Evolutionary conservation across 1,139 yeast genomes (phyloP).

Genomic region (Suhomyces bolitotheri): DNA sequence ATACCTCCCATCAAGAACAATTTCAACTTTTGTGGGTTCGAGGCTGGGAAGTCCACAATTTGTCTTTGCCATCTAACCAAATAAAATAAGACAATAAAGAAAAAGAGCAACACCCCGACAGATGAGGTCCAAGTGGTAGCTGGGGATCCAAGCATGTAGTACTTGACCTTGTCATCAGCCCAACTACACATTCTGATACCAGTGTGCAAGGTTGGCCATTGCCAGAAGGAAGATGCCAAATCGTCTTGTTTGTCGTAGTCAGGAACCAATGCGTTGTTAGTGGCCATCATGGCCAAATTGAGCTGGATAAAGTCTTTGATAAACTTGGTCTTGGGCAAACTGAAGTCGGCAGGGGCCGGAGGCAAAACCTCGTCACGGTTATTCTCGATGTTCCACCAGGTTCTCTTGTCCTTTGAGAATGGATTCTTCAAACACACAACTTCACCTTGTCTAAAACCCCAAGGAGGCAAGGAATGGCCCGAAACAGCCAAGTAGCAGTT

Average conservation of each 20-base stretch:
- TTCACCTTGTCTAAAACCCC: slow-evolving; percentile 99
- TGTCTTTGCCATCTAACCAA: slow-evolving; percentile 95
- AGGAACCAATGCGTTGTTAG: slow-evolving; percentile 94
- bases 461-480: slow-evolving; percentile 79
- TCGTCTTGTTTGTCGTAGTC: slow-evolving; percentile 90
- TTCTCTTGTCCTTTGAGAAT: slow-evolving; percentile 81
- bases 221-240: slow-evolving; percentile 92
- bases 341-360: slow-evolving; percentile 67
- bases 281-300: slow-evolving; percentile 98
- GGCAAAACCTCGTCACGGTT: slow-evolving; percentile 79
- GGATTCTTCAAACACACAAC: slow-evolving; percentile 81
- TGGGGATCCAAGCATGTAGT: slow-evolving; percentile 90
- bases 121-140: slow-evolving; percentile 94
- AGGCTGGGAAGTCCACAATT: slow-evolving; percentile 59
- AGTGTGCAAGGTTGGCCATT: slow-evolving; percentile 93
- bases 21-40: slow-evolving; percentile 31
- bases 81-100: slow-evolving; percentile 54
- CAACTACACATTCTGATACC: slow-evolving; percentile 97
- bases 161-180: slow-evolving; percentile 78
- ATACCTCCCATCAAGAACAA: slow-evolving; percentile 73
- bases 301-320: slow-evolving; percentile 87
- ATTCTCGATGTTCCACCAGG: slow-evolving; percentile 97
- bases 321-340: slow-evolving; percentile 80
- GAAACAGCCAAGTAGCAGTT: slow-evolving; percentile 88
- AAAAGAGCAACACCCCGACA: slow-evolving; percentile 63